These are phyloP conservation scores for Myxozyma mucilagina DNA, from an alignment of 805 yeast species.

Conservation along the genomic window DNA sequence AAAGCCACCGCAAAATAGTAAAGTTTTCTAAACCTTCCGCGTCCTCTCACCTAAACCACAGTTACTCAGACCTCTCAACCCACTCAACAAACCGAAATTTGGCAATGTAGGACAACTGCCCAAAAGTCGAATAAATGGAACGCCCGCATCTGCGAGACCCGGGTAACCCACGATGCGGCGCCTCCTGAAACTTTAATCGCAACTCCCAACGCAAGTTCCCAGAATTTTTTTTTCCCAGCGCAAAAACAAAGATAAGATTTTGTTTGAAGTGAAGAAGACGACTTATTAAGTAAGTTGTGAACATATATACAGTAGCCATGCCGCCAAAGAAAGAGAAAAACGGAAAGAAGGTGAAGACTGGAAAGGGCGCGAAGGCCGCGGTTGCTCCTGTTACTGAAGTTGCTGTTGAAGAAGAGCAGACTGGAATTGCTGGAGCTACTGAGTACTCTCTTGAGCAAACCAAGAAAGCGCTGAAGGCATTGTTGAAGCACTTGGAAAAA, in stretches of 20 bases:
- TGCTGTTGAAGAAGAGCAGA: background rate
- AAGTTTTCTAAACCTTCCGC: too few species aligned
- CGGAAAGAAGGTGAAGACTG: background rate
- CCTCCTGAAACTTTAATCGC: background rate
- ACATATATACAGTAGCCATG: background rate
- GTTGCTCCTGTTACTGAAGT: background rate
- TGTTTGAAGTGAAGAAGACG: background rate
- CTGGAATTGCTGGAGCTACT: background rate
- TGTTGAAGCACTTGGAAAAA: constrained; percentile 57
- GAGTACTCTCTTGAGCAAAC: constrained; percentile 34
- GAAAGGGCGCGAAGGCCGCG: background rate
- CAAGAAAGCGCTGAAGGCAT: constrained; percentile 50
- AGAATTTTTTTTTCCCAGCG: background rate
- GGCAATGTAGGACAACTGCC: too few species aligned
- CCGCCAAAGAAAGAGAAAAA: constrained; percentile 1
- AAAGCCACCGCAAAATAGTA: too few species aligned
- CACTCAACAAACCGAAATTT: too few species aligned
- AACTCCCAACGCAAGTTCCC: background rate
- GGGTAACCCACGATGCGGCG: background rate
- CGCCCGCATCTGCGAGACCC: background rate
- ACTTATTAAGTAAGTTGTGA: background rate
- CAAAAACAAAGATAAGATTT: background rate
- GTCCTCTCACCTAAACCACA: too few species aligned
- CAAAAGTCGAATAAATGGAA: too few species aligned
- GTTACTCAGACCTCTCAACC: too few species aligned